Percentiles rank a stretch among this genome's conserved stretches.
Evolutionary conservation across 208 protist species (phyloP).

Genomic region (Endotrypanum monterogeii): DNA sequence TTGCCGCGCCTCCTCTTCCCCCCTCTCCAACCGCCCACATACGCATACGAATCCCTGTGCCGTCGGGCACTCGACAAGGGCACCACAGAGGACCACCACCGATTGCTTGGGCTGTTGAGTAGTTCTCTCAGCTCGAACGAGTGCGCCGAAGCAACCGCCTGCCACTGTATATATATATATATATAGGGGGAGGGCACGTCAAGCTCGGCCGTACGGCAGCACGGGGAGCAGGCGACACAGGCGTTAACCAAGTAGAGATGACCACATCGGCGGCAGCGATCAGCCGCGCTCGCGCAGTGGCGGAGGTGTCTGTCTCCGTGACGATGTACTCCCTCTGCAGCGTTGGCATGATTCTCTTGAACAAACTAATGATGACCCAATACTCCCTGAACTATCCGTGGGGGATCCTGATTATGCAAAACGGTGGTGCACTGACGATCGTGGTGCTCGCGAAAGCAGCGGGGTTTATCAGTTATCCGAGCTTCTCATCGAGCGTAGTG

Average conservation of each 20-base stretch:
- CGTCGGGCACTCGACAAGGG: no score
- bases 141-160: background rate
- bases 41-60: no score
- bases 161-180: background rate
- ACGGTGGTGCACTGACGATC: constrained; percentile 60
- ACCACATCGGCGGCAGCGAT: background rate
- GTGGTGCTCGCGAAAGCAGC: constrained; percentile 49
- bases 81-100: no score
- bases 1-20: no score
- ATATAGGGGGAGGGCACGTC: background rate
- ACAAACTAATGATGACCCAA: constrained; percentile 80
- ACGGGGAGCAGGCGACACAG: background rate
- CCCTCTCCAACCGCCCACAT: no score
- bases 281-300: background rate
- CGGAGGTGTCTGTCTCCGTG: constrained; percentile 41
- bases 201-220: no score
- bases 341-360: constrained; percentile 87
- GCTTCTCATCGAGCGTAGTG: constrained; percentile 50
- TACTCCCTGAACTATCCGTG: constrained; percentile 74
- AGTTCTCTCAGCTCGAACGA: background rate
- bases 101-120: no score
- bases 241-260: background rate
- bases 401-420: constrained; percentile 75
- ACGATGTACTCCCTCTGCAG: constrained; percentile 74
- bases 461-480: constrained; percentile 53